A percentile compares a stretch with the other conserved stretches of the same genome.
Conservation (phyloP, 2,329 filamentous ascomycete genomes). For the Venturia effusa region DNA sequence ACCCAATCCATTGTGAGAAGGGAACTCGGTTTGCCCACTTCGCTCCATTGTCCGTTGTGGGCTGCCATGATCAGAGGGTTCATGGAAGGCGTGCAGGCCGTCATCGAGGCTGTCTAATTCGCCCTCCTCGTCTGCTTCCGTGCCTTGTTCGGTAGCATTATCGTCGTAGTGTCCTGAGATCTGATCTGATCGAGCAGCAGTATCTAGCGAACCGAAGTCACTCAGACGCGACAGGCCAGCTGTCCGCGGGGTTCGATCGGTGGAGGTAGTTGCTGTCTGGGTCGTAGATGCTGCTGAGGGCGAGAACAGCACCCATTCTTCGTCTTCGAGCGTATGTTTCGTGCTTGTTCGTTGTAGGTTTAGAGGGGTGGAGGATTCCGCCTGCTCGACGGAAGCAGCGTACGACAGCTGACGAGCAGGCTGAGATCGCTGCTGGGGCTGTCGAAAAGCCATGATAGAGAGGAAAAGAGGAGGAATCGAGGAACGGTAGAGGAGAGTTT, state of each 20-base stretch:
- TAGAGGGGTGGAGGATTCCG: neutral
- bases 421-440: slow-evolving; percentile 9
- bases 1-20: slow-evolving; percentile 82
- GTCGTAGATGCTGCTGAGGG: slow-evolving; percentile 43
- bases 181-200: slow-evolving; percentile 48
- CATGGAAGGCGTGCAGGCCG: slow-evolving; percentile 78
- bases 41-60: slow-evolving; percentile 39
- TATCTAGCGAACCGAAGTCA: slow-evolving; percentile 70
- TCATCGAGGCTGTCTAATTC: slow-evolving; percentile 92
- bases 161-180: slow-evolving; percentile 26
- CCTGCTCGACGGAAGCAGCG: slow-evolving; percentile 3
- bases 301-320: slow-evolving; percentile 96
- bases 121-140: slow-evolving; percentile 44
- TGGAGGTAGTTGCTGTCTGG: slow-evolving; percentile 43
- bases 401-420: slow-evolving; percentile 6
- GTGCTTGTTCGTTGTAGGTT: slow-evolving; percentile 12
- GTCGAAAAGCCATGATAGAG: slow-evolving; percentile 9
- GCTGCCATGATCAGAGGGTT: slow-evolving; percentile 35
- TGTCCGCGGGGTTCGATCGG: slow-evolving; percentile 52
- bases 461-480: neutral
- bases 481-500: neutral
- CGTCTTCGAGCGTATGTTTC: slow-evolving; percentile 45
- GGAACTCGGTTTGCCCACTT: slow-evolving; percentile 62
- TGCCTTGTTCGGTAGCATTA: slow-evolving; percentile 31
- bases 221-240: slow-evolving; percentile 64